Evolutionary conservation across 441 rosid species (phyloP).

Genomic region (Brassica hybrid): DNA sequence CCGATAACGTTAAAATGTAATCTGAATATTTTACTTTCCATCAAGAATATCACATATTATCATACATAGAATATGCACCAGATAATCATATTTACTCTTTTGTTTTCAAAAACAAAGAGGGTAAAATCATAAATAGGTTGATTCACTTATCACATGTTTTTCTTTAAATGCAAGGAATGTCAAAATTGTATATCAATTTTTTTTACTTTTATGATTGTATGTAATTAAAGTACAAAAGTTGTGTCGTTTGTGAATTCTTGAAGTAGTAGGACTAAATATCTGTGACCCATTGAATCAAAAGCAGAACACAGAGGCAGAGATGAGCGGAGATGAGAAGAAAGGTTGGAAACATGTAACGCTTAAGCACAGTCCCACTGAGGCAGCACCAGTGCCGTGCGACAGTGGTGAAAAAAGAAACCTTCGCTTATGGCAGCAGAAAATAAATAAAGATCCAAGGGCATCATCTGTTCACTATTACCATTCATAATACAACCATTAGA

Average conservation of each 20-base stretch:
- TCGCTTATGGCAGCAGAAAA: no score
- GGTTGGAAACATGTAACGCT: constrained; percentile 44
- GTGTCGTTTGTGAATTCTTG: constrained; percentile 1
- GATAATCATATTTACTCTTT: background rate
- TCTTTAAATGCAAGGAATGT: background rate
- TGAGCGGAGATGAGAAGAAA: constrained; percentile 34
- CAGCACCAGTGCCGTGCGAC: no score
- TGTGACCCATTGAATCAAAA: constrained; percentile 23
- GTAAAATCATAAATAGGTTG: background rate
- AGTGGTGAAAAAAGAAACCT: no score
- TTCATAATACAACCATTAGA: no score
- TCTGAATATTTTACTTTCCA: background rate
- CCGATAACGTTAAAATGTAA: background rate
- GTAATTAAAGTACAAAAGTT: background rate
- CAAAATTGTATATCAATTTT: background rate
- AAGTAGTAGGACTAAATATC: background rate
- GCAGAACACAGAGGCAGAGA: constrained; percentile 42
- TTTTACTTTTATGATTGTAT: background rate
- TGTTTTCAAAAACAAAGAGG: background rate
- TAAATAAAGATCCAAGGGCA: no score
- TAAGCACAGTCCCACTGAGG: constrained; percentile 42
- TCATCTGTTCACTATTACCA: no score
- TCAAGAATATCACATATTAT: background rate
- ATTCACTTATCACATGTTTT: background rate
- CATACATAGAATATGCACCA: background rate